Evolutionary conservation across 257 asterid species (phyloP), one percentile per base, ranked within the genome.

Genomic region (Orobanche coerulescens): DNA sequence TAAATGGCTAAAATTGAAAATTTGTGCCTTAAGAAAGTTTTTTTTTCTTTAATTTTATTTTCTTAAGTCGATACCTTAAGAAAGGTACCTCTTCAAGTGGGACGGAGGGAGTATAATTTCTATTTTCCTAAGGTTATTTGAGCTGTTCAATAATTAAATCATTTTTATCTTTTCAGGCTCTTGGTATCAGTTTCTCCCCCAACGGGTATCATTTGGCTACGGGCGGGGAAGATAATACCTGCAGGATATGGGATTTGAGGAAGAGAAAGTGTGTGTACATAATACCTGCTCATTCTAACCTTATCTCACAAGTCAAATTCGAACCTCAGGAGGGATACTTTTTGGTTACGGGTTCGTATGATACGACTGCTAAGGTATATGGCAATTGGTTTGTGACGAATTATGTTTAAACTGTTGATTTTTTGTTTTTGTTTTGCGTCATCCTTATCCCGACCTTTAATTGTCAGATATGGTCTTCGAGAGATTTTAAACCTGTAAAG

Each of bases 221-320:
- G 8, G 96, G 97, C 14, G 97, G 97, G 5, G 97, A 93, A 82
- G 98, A 93, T 73, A 89, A 93, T 78, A 82, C 95, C 61, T 93
- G 99, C 81, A 74, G 97, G 49, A 77, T 93, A 58, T 93, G 97
- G 97, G 96, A 93, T 71, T 73, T 89, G 60, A 81, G 97, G 82
- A 87, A 81, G 91, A 81, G 83, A 66, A 93, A 78, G 77, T 86
- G 73, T 6, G 51, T 83, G 64, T 89, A 86, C 74, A 64, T 66
- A 68, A 89, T 93, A 64, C 99, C 97, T 54, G 99, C 99, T 65
- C 97, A 89, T 71, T 73, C 97, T 54, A 89, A 83, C 75, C 92
- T 93, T 60, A 66, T 89, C 55, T 93, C 97, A 51, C 96, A 84
- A 79, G 96, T 93, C 75, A 93, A 93, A 62, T 89, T 79, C 67